A percentile compares a stretch with the other conserved stretches of the same genome.
phyloP scores from a whole-genome alignment of 75 land plant genomes.

The Pinus taeda region DNA sequence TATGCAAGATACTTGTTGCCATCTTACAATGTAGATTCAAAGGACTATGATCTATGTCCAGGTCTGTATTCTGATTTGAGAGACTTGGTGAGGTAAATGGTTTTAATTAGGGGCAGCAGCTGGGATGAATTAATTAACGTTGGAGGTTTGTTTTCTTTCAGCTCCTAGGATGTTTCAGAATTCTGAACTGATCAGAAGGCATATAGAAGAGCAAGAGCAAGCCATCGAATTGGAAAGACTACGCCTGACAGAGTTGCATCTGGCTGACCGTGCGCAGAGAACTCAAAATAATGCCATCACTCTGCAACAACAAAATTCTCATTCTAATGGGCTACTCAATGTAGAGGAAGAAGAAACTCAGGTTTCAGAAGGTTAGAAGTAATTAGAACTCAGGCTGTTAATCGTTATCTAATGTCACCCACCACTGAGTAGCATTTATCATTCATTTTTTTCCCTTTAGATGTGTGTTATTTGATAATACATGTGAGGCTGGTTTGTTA shows the following conservation, averaged over 20 bases:
- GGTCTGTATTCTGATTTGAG: not conserved
- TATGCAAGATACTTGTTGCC: not conserved
- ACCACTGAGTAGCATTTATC: too few relatives aligned
- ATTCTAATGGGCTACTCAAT: not conserved
- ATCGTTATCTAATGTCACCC: too few relatives aligned
- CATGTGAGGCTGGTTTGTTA: not conserved
- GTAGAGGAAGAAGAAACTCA: not conserved
- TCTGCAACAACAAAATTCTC: not conserved
- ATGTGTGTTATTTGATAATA: too few relatives aligned
- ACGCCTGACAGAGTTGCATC: slow-evolving; percentile 9
- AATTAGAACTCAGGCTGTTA: not conserved
- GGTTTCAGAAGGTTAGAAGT: slow-evolving; percentile 6
- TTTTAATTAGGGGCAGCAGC: not conserved
- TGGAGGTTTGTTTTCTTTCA: not conserved
- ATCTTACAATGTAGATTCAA: not conserved
- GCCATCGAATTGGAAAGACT: not conserved
- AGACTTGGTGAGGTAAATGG: too few relatives aligned
- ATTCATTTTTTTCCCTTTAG: too few relatives aligned
- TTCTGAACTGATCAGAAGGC: not conserved
- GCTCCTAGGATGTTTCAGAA: not conserved
- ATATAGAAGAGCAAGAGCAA: slow-evolving; percentile 9
- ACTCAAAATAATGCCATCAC: not conserved
- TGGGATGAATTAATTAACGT: not conserved
- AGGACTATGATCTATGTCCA: not conserved
- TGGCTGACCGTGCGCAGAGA: not conserved